These are phyloP conservation scores for Wolfiporia cocos DNA, from an alignment of 1,284 basidiomycete genomes.

Conservation along the genomic window DNA sequence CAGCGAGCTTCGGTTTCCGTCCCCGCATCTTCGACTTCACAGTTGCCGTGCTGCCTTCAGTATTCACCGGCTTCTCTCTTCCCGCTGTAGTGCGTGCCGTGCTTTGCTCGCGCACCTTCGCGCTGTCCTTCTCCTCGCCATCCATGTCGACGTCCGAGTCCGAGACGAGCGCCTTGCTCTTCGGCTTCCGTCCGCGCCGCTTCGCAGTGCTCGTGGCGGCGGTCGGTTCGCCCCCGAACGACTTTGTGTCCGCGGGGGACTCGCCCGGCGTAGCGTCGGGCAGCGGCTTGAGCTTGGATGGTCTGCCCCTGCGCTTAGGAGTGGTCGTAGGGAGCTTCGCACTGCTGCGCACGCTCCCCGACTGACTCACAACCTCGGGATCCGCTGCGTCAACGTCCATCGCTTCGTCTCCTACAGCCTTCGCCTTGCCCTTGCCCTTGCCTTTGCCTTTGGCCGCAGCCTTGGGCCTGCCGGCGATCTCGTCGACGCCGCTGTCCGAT, in stretches of 20 bases:
- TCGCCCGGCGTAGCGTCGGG: conserved; percentile 14
- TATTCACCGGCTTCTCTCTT: conserved; percentile 7
- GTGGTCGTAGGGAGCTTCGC: conserved; percentile 11
- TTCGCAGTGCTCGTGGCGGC: conserved; percentile 11
- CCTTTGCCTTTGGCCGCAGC: conserved; percentile 10
- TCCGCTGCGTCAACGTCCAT: conserved; percentile 25
- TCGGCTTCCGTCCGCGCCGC: conserved; percentile 20
- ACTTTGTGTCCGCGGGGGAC: conserved; percentile 14
- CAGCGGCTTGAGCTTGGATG: conserved; percentile 12
- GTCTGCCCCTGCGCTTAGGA: conserved; percentile 16
- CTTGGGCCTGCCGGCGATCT: conserved; percentile 22
- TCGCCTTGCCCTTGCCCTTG: conserved; percentile 15
- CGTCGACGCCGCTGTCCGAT: conserved; percentile 27
- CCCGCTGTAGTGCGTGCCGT: conserved; percentile 7
- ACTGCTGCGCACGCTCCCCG: conserved; percentile 16
- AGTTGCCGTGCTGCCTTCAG: background rate
- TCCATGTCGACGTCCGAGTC: conserved; percentile 17
- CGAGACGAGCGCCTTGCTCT: conserved; percentile 18
- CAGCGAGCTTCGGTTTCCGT: conserved; percentile 13
- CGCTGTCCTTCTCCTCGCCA: conserved; percentile 14
- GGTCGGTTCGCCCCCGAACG: conserved; percentile 12
- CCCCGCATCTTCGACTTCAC: conserved; percentile 14
- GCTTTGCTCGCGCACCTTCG: conserved; percentile 17
- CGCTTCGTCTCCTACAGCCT: conserved; percentile 13
- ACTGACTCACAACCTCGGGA: conserved; percentile 15